Percentiles rank a stretch among this genome's conserved stretches.
Conservation (phyloP, 2,329 filamentous ascomycete species). For the Phyllosticta capitalensis region DNA sequence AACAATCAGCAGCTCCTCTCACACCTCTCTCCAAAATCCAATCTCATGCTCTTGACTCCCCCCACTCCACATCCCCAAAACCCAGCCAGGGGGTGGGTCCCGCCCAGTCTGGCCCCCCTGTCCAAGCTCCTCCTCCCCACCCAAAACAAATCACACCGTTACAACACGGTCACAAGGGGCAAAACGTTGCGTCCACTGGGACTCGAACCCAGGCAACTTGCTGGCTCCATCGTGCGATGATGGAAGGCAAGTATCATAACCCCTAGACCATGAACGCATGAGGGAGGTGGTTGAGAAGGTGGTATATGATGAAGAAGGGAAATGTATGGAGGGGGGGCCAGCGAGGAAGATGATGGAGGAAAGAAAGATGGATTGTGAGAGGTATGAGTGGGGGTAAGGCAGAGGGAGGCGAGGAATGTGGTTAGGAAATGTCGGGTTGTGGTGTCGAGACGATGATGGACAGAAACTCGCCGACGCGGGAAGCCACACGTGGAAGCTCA, state of each 20-base stretch:
- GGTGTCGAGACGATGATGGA: no score
- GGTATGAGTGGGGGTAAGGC: background rate
- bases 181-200: background rate
- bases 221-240: background rate
- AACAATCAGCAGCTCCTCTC: no score
- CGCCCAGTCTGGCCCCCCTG: background rate
- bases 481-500: no score
- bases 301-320: background rate
- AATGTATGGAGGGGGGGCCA: background rate
- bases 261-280: slow-evolving; percentile 1
- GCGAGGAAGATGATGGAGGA: background rate
- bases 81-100: background rate
- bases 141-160: background rate
- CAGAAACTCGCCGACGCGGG: no score
- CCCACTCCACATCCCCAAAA: no score
- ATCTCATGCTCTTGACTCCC: no score
- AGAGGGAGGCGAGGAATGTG: background rate
- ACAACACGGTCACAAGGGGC: background rate
- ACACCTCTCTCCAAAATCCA: no score
- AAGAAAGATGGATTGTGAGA: background rate
- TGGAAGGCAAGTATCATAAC: background rate
- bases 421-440: no score
- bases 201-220: background rate
- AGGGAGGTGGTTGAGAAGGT: background rate
- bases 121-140: background rate